A percentile compares a stretch with the other conserved stretches of the same genome.
These are phyloP conservation scores for Volvox reticuliferus DNA, from an alignment of 139 green algal genomes.

Conservation along the genomic window DNA sequence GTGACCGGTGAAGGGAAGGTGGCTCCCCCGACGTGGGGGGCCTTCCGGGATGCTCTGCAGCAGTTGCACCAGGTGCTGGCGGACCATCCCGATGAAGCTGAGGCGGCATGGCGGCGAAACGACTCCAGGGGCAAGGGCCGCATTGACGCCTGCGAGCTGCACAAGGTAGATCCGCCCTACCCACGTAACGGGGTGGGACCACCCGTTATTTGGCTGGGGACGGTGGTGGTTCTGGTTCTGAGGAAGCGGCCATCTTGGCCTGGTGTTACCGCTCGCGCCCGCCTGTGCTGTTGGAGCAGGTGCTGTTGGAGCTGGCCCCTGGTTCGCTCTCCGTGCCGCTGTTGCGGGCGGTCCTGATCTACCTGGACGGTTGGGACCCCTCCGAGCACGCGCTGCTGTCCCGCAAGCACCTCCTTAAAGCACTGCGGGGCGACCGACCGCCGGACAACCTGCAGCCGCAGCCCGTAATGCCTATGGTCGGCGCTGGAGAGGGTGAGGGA, in stretches of 20 bases:
- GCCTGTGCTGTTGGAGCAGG: not conserved
- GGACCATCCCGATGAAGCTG: not conserved
- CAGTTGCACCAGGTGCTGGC: not conserved
- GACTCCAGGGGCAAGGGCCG: constrained; percentile 44
- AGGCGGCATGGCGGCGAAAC: not conserved
- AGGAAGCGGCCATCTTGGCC: not conserved
- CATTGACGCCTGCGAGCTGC: constrained; percentile 26
- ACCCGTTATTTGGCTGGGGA: not conserved
- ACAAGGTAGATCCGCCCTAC: not conserved
- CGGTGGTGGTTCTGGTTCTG: not conserved
- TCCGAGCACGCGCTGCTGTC: constrained; percentile 53
- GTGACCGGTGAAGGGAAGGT: not conserved
- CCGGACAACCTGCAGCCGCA: constrained; percentile 23
- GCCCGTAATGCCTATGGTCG: not conserved
- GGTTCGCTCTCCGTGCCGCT: not conserved
- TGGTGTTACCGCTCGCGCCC: not conserved
- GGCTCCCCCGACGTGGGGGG: not conserved
- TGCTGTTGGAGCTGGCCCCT: constrained; percentile 22
- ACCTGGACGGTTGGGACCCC: constrained; percentile 49
- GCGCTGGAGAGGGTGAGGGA: not conserved
- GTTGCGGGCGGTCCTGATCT: constrained; percentile 24
- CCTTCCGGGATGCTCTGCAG: not conserved
- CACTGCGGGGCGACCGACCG: constrained; percentile 38
- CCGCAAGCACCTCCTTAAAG: constrained; percentile 46
- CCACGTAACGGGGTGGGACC: not conserved